Evolutionary conservation across 2,329 filamentous ascomycete genomes (phyloP).

Genomic region (Aspergillus neoniger): DNA sequence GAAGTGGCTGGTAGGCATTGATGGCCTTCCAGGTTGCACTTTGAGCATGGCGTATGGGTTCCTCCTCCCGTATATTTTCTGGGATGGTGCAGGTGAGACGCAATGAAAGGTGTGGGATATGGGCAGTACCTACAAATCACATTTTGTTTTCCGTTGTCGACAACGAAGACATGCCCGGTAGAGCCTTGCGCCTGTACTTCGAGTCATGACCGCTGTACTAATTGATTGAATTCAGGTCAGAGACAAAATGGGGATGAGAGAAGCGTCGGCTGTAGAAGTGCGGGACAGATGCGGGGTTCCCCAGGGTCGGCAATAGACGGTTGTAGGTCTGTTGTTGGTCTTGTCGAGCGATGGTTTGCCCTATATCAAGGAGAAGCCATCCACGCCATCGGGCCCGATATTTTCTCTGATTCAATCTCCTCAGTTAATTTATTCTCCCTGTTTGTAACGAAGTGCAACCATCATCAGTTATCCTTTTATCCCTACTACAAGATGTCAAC

Average conservation of each 20-base stretch:
- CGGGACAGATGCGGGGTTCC: not conserved
- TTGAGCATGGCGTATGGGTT: not conserved
- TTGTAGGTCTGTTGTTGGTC: not conserved
- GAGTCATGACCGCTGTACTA: not conserved
- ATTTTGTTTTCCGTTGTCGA: constrained; percentile 18
- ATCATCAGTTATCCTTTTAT: too few relatives aligned
- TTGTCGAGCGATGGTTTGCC: not conserved
- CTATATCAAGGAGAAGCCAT: not conserved
- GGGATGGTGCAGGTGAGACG: not conserved
- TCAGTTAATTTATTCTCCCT: not conserved
- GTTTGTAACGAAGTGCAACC: too few relatives aligned
- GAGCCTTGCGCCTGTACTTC: constrained; percentile 6
- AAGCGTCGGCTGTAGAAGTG: not conserved
- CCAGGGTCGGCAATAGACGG: constrained; percentile 5
- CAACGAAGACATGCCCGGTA: constrained; percentile 18
- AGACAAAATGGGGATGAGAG: too few relatives aligned
- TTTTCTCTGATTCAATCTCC: too few relatives aligned
- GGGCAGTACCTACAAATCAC: constrained; percentile 14
- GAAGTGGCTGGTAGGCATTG: constrained; percentile 13
- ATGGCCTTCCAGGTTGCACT: not conserved
- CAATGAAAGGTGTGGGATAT: not conserved
- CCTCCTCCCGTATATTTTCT: not conserved
- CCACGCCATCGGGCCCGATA: too few relatives aligned
- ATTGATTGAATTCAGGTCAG: not conserved
- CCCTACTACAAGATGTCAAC: not conserved